Evolutionary conservation across 345 rosid genomes (phyloP).

Genomic region (Pistacia vera): DNA sequence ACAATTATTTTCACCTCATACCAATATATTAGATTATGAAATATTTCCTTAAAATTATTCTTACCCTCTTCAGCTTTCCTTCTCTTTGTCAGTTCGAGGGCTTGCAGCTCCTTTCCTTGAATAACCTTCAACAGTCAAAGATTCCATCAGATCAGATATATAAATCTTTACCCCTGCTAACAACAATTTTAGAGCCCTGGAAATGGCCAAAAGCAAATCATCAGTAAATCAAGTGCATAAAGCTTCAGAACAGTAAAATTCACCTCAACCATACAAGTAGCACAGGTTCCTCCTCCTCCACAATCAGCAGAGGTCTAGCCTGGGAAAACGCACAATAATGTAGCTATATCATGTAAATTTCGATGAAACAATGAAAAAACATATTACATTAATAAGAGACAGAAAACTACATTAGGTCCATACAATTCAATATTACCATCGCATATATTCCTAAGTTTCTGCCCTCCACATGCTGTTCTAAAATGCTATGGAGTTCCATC

Average conservation of each 20-base stretch:
- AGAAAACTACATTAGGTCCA: constrained; percentile 78
- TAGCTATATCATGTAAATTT: too few species aligned
- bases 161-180: background rate
- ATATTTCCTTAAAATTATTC: background rate
- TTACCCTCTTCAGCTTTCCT: constrained; percentile 76
- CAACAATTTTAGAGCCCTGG: background rate
- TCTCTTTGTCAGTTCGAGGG: constrained; percentile 80
- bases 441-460: constrained; percentile 89
- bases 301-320: constrained; percentile 71
- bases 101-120: constrained; percentile 75
- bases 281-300: constrained; percentile 94
- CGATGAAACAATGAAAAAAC: background rate
- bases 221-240: too few species aligned
- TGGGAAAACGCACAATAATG: constrained; percentile 26
- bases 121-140: constrained; percentile 47
- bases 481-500: constrained; percentile 92
- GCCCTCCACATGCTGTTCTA: constrained; percentile 71
- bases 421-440: constrained; percentile 77
- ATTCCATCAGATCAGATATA: background rate
- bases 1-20: background rate
- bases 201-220: background rate
- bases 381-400: background rate
- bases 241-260: background rate
- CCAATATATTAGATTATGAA: background rate
- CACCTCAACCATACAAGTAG: constrained; percentile 94